phyloP scores from a whole-genome alignment of 192 early-diverging fungal genomes.

The Jimgerdemannia lactiflua region DNA sequence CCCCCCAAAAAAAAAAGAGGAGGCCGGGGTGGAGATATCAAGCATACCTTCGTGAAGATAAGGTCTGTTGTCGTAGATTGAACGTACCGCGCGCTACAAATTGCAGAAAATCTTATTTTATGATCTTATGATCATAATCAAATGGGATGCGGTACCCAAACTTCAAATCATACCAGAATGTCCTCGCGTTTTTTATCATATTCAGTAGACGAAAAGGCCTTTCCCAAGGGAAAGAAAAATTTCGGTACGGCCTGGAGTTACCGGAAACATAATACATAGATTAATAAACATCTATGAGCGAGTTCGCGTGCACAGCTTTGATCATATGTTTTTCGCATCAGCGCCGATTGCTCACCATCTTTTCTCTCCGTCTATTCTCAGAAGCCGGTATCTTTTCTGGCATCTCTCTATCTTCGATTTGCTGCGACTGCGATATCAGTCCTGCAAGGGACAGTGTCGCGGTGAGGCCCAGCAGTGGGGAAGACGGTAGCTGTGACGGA shows the following conservation, averaged over 20 bases:
- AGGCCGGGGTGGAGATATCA: not conserved
- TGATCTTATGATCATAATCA: not conserved
- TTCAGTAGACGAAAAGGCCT: not conserved
- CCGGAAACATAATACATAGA: too few relatives aligned
- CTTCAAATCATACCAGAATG: not conserved
- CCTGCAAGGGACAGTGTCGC: too few relatives aligned
- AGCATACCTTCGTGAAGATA: not conserved
- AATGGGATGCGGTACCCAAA: not conserved
- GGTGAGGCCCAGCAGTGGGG: too few relatives aligned
- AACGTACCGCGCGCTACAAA: not conserved
- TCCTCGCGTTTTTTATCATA: not conserved
- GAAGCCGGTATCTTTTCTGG: too few relatives aligned
- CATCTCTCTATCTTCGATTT: too few relatives aligned
- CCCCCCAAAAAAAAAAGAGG: not conserved
- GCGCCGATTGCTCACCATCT: too few relatives aligned
- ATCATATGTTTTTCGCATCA: too few relatives aligned
- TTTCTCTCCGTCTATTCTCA: too few relatives aligned
- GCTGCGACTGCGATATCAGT: too few relatives aligned
- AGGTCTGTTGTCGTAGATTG: not conserved
- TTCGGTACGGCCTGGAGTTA: not conserved
- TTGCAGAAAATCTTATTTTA: not conserved
- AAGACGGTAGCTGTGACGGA: too few relatives aligned
- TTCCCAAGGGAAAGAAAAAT: not conserved
- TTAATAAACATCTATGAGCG: too few relatives aligned
- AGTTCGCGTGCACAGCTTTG: too few relatives aligned